A percentile compares a stretch with the other conserved stretches of the same genome.
phyloP scores from a whole-genome alignment of 2,329 filamentous ascomycete species.

The Sclerotinia borealis region DNA sequence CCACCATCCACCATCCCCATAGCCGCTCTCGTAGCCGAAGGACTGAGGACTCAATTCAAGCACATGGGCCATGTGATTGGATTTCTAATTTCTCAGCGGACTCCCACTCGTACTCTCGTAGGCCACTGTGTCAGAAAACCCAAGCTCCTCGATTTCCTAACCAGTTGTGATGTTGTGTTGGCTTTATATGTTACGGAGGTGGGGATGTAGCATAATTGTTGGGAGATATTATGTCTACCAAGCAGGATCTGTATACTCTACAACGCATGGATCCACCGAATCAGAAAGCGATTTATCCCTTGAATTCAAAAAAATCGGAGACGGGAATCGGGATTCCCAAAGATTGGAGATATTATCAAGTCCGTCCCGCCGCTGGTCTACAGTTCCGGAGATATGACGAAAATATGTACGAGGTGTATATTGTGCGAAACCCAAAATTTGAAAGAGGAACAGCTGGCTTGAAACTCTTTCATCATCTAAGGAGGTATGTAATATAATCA shows the following conservation, averaged over 20 bases:
- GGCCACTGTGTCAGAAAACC: not conserved
- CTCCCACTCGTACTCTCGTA: not conserved
- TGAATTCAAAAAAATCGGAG: not conserved
- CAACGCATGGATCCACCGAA: not conserved
- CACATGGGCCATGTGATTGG: not conserved
- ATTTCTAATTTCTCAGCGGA: not conserved
- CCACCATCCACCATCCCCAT: not conserved
- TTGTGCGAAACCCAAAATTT: not conserved
- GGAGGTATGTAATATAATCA: not conserved
- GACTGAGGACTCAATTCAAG: too few species aligned
- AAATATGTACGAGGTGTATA: conserved; percentile 6
- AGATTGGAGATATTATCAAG: not conserved
- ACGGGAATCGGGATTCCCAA: not conserved
- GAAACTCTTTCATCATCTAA: not conserved
- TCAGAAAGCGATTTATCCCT: not conserved
- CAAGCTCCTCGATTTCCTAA: not conserved
- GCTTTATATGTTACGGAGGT: not conserved
- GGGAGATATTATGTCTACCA: not conserved
- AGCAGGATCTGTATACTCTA: not conserved
- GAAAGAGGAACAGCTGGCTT: not conserved
- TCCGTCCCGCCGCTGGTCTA: not conserved
- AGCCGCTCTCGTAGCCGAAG: not conserved
- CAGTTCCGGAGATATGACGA: not conserved
- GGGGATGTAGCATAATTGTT: conserved; percentile 3
- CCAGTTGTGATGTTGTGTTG: too few species aligned